phyloP scores from a whole-genome alignment of 2,329 filamentous ascomycete species.

The Macrophomina pseudophaseolina region DNA sequence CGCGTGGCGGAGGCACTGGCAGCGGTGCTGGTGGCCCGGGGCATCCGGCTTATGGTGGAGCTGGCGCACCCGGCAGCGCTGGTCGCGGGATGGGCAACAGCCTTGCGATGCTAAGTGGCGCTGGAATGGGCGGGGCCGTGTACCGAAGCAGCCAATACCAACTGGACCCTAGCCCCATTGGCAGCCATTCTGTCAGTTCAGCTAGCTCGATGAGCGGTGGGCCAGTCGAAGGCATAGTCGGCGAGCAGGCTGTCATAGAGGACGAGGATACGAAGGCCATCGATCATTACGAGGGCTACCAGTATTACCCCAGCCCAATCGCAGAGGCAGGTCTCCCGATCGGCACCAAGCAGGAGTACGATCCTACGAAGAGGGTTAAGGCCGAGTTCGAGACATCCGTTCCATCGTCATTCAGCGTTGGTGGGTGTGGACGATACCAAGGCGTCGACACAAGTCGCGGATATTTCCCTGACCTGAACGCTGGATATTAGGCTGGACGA shows the following conservation, averaged over 20 bases:
- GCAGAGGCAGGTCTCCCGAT: slow-evolving; percentile 45
- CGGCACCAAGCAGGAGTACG: slow-evolving; percentile 42
- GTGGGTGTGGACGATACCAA: slow-evolving; percentile 51
- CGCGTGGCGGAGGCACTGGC: slow-evolving; percentile 62
- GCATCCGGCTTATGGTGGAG: slow-evolving; percentile 29
- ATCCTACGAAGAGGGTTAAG: slow-evolving; percentile 47
- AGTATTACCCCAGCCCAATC: slow-evolving; percentile 53
- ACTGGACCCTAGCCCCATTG: slow-evolving; percentile 45
- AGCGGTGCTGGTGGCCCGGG: slow-evolving; percentile 59
- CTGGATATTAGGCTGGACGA: slow-evolving; percentile 41
- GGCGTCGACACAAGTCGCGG: slow-evolving; percentile 54
- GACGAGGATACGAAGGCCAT: slow-evolving; percentile 47
- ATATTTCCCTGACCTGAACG: slow-evolving; percentile 52
- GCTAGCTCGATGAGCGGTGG: slow-evolving; percentile 48
- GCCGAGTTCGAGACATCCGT: slow-evolving; percentile 45
- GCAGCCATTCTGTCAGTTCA: slow-evolving; percentile 53
- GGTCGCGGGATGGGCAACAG: slow-evolving; percentile 46
- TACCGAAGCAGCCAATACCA: slow-evolving; percentile 45
- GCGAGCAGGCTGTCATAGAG: slow-evolving; percentile 48
- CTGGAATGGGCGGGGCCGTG: slow-evolving; percentile 39
- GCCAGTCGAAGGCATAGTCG: slow-evolving; percentile 47
- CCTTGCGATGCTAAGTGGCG: slow-evolving; percentile 38
- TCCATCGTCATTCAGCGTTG: slow-evolving; percentile 43
- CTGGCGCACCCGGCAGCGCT: slow-evolving; percentile 50
- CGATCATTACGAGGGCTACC: slow-evolving; percentile 50